phyloP scores from a whole-genome alignment of 129 eudicot genomes.

The Oenanthe sinensis region DNA sequence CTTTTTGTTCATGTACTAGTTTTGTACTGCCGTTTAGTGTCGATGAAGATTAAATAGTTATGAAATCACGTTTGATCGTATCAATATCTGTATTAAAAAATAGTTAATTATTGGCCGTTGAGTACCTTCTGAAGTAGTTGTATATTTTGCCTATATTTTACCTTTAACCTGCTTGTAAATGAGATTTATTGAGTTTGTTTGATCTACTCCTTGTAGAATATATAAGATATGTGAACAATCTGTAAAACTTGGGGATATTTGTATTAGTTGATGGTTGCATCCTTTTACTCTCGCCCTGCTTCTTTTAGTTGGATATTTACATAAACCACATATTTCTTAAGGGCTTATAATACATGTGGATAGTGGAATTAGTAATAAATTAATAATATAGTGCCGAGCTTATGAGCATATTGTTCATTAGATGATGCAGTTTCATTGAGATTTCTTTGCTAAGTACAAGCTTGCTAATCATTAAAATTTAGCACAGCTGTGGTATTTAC shows the following conservation, averaged over 20 bases:
- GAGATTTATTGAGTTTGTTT: not conserved
- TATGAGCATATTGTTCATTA: not conserved
- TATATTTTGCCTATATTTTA: not conserved
- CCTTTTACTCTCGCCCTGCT: no score
- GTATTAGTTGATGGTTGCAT: no score
- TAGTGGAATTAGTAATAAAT: no score
- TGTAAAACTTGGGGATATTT: not conserved
- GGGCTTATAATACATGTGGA: no score
- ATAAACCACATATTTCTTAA: no score
- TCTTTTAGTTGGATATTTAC: no score
- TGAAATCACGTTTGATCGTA: no score
- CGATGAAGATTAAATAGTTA: not conserved
- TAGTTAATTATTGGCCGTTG: not conserved
- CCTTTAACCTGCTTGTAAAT: not conserved
- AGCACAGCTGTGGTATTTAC: not conserved
- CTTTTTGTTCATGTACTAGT: not conserved
- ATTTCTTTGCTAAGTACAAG: not conserved
- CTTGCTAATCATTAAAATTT: not conserved
- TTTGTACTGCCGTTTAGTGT: not conserved
- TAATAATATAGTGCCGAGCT: not conserved
- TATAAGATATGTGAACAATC: not conserved
- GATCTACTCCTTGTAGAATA: not conserved
- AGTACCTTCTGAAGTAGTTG: not conserved
- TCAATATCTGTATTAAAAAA: no score
- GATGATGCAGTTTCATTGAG: not conserved